A percentile compares a stretch with the other conserved stretches of the same genome.
Conservation (phyloP, 345 rosid species). For the Salix viminalis region DNA sequence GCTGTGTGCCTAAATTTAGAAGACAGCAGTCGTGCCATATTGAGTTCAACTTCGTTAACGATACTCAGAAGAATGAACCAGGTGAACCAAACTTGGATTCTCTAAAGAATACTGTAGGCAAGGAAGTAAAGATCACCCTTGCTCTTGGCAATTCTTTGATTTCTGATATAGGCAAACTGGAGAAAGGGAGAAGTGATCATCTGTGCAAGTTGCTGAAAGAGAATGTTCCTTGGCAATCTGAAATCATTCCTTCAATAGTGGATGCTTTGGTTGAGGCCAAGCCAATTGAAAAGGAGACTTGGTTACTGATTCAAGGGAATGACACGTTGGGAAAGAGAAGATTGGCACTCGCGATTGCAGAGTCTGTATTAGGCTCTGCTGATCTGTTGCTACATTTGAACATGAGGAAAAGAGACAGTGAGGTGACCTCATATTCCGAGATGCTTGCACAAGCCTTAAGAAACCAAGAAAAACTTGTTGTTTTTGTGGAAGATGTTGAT, state of each 20-base stretch:
- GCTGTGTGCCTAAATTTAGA: conserved; percentile 57
- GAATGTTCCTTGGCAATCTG: conserved; percentile 73
- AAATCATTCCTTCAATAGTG: conserved; percentile 45
- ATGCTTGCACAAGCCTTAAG: conserved; percentile 30
- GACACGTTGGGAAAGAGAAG: conserved; percentile 70
- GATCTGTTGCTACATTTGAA: conserved; percentile 45
- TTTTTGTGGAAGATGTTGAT: conserved; percentile 60
- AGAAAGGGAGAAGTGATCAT: conserved; percentile 25
- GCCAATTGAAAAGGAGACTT: conserved; percentile 34
- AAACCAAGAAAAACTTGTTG: conserved; percentile 35
- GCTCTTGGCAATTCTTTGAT: conserved; percentile 56
- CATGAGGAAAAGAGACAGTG: conserved; percentile 32
- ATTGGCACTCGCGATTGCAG: conserved; percentile 60
- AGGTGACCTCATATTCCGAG: conserved; percentile 27
- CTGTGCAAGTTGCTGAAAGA: conserved; percentile 45
- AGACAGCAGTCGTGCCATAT: conserved; percentile 63
- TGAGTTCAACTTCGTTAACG: conserved; percentile 51
- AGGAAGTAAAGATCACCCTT: conserved; percentile 69
- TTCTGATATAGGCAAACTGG: conserved; percentile 35
- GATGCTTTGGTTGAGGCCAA: conserved; percentile 38
- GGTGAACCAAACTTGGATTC: conserved; percentile 55
- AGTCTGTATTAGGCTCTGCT: conserved; percentile 46
- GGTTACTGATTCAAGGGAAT: conserved; percentile 66
- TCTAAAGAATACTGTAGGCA: conserved; percentile 51
- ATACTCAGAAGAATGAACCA: conserved; percentile 24